Conservation (phyloP, 495 filamentous ascomycete genomes). For the Neurospora intermedia region DNA sequence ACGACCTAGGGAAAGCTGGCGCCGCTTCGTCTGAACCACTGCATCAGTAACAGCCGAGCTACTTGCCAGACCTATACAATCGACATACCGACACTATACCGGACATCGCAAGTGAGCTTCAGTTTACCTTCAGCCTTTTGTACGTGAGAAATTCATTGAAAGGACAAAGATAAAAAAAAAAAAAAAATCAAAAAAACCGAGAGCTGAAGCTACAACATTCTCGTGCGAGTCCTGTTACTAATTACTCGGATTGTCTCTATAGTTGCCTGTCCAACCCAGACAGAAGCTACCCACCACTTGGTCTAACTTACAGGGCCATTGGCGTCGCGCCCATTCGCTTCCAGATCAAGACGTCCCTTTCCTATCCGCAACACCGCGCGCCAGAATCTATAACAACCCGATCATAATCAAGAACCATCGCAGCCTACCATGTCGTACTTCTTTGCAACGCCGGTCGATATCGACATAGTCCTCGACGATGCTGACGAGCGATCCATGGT, state of each 20-base stretch:
- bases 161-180: neutral
- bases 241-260: neutral
- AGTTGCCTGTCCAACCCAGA: neutral
- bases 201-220: neutral
- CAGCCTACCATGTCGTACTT: slow-evolving; percentile 70
- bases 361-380: neutral
- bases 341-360: neutral
- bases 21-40: neutral
- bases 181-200: too few species aligned
- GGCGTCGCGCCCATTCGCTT: neutral
- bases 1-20: neutral
- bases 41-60: neutral
- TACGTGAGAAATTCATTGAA: neutral
- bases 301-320: neutral
- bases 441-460: slow-evolving; percentile 96
- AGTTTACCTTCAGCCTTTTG: neutral
- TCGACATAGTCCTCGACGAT: slow-evolving; percentile 95
- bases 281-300: neutral
- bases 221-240: neutral
- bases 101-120: neutral
- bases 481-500: slow-evolving; percentile 87
- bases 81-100: neutral
- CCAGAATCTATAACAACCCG: neutral
- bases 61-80: neutral
- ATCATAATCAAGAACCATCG: neutral